Conservation (phyloP, 345 rosid species). For the Hibiscus syriacus region DNA sequence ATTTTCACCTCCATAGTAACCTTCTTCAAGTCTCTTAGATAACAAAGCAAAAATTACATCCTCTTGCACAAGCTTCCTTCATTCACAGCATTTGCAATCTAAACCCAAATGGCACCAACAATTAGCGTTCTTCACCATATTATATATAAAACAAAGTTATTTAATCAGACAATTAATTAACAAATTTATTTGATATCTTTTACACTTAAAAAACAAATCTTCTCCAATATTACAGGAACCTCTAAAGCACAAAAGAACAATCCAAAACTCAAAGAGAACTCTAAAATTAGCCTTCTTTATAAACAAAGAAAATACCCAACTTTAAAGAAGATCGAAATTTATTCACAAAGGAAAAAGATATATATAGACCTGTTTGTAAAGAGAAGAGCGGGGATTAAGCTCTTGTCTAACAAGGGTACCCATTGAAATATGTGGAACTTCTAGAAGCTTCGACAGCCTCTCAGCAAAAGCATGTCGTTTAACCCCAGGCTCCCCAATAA, state of each 20-base stretch:
- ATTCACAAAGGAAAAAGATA: not conserved
- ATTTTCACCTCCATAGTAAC: slow-evolving; percentile 64
- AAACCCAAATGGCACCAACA: not conserved
- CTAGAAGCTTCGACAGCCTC: slow-evolving; percentile 66
- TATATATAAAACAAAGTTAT: too few relatives aligned
- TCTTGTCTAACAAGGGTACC: slow-evolving; percentile 79
- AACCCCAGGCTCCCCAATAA: slow-evolving; percentile 74
- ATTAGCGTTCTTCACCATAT: too few relatives aligned
- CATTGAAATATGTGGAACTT: slow-evolving; percentile 94
- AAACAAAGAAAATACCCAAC: not conserved
- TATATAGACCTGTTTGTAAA: slow-evolving; percentile 52
- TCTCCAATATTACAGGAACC: not conserved
- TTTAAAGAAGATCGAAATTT: not conserved
- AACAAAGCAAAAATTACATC: slow-evolving; percentile 66
- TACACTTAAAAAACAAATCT: not conserved
- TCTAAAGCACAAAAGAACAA: not conserved
- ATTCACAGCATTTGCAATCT: slow-evolving; percentile 46
- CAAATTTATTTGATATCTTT: not conserved
- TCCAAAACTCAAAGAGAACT: not conserved
- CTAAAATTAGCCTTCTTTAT: not conserved
- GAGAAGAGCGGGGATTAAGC: slow-evolving; percentile 64
- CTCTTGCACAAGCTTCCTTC: slow-evolving; percentile 65
- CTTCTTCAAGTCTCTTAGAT: slow-evolving; percentile 84
- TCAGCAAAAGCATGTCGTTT: slow-evolving; percentile 75
- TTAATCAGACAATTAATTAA: not conserved